Evolutionary conservation across 148 eudicot species (phyloP).

Genomic region (Rhododendron williamsianum): DNA sequence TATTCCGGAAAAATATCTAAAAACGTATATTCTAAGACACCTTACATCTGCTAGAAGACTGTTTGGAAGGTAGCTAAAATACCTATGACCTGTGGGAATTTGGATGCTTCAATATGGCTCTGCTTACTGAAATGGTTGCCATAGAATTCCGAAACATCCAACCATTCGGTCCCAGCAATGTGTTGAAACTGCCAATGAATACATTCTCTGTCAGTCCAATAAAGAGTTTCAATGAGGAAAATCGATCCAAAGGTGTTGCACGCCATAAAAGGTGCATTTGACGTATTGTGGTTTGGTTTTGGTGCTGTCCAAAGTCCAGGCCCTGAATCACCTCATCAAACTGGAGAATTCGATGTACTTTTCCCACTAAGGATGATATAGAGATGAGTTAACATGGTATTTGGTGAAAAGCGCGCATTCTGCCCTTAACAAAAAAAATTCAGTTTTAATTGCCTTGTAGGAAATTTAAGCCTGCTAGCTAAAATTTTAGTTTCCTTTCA

Average conservation of each 20-base stretch:
- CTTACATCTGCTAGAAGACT: not conserved
- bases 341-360: too few species aligned
- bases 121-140: not conserved
- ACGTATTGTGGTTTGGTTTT: not conserved
- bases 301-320: too few species aligned
- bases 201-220: not conserved
- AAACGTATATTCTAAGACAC: not conserved
- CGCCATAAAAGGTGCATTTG: not conserved
- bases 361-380: not conserved
- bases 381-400: not conserved
- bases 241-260: not conserved
- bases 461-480: not conserved
- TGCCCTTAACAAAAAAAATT: not conserved
- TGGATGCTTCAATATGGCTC: not conserved
- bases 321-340: too few species aligned
- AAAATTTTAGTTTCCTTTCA: conserved; percentile 8
- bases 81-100: not conserved
- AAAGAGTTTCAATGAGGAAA: not conserved
- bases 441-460: not conserved
- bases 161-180: not conserved
- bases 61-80: not conserved
- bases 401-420: not conserved
- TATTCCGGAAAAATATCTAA: not conserved
- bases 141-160: not conserved
- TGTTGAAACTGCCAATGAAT: not conserved